Evolutionary conservation across 495 filamentous ascomycete genomes (phyloP), one percentile per base, ranked within the genome.

Genomic region (Penicillium nucicola): DNA sequence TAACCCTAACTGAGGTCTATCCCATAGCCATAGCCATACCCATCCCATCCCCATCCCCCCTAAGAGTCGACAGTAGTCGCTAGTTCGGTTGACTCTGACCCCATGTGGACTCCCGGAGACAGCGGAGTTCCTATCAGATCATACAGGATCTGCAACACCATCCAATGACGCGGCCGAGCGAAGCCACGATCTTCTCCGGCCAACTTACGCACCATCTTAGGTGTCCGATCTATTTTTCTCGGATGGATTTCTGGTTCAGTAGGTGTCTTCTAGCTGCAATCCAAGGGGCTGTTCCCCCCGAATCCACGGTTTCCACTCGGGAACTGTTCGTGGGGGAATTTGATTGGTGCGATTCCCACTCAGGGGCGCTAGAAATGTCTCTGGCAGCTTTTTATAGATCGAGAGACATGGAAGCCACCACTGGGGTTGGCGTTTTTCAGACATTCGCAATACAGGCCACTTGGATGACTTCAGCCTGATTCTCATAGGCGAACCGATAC

Each of bases 311-410:
- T 53, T 22, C 53, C 56, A 53, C 50, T 28, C 30, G 45, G 49
- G 53, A 61, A 55, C 42, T 50, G 25, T 48, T 44, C 42, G 48
- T 40, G 32, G 22, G 5, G 13, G 14, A 9, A 33, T 32, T 15
- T 55, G 18, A 64, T 64, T 60, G 53, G 57, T 11, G 22, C 45
- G 53, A 53, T 53, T 37, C 17, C 32, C 42, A 13, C 49, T 60
- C 53, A 60, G 53, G 53, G 53, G 55, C 45, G 43, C 22, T n/a
- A 46, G 17, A 34, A 38, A 45, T 38, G 36, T 30, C 19, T 32
- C 17, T 18, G 38, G 5, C 20, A 22, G 11, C 31, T 39, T 33
- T 48, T 32, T 39, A 48, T 48, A 31, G 15, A 31, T 42, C 39
- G 4, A 22, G n/a, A 23, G 2, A 8, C n/a, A n/a, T n/a, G n/a